These are phyloP conservation scores for Cryptococcus maquisensis DNA, from an alignment of 1,284 basidiomycete species.

Conservation along the genomic window DNA sequence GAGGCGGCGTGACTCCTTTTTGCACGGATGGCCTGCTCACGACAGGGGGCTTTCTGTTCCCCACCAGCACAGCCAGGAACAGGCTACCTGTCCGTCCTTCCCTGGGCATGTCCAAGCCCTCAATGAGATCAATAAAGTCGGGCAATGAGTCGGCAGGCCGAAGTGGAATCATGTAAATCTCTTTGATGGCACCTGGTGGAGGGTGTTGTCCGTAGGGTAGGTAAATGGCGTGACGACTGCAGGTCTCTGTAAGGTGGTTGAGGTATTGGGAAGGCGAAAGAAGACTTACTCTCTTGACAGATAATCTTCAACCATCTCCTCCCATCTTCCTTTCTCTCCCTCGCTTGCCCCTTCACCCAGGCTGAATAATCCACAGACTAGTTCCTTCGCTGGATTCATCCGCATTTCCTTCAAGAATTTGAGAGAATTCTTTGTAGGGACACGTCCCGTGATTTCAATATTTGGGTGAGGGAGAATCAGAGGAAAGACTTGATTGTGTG, in stretches of 20 bases:
- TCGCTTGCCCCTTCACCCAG: constrained; percentile 49
- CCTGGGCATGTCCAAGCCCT: constrained; percentile 68
- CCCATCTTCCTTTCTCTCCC: constrained; percentile 55
- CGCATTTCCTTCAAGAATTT: constrained; percentile 71
- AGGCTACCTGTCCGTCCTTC: constrained; percentile 58
- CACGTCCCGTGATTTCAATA: constrained; percentile 58
- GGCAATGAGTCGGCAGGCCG: constrained; percentile 65
- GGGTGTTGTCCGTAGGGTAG: constrained; percentile 70
- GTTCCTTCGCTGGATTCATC: constrained; percentile 70
- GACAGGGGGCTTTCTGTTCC: constrained; percentile 62
- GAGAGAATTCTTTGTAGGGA: constrained; percentile 65
- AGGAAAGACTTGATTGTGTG: constrained; percentile 13
- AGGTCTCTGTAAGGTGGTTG: constrained; percentile 1
- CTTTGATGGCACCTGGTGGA: constrained; percentile 70
- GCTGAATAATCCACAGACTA: constrained; percentile 68
- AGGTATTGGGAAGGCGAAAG: not conserved
- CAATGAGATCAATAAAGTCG: constrained; percentile 79
- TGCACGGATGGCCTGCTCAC: constrained; percentile 27
- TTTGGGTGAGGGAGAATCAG: constrained; percentile 28
- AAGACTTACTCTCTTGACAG: constrained; percentile 67
- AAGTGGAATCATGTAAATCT: constrained; percentile 83
- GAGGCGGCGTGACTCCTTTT: not conserved
- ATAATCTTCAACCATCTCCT: constrained; percentile 64
- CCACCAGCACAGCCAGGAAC: constrained; percentile 76
- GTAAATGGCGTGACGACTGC: constrained; percentile 76